These are phyloP conservation scores for Pharus latifolius DNA, from an alignment of 176 grass and related monocot species.

Conservation along the genomic window DNA sequence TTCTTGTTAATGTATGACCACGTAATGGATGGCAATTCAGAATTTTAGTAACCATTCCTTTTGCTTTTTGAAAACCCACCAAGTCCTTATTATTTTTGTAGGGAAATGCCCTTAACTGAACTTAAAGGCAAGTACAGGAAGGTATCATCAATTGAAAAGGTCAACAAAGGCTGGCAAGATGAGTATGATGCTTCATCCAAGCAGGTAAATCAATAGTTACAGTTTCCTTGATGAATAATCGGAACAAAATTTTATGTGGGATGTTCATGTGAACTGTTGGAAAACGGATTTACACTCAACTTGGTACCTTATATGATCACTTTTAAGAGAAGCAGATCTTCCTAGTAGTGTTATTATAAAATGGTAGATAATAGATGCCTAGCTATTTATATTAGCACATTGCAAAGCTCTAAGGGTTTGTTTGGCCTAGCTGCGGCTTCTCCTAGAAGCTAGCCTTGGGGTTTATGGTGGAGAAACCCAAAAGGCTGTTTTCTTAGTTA, in stretches of 20 bases:
- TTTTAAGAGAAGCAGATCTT: neutral
- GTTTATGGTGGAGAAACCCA: too few relatives aligned
- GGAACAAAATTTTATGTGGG: neutral
- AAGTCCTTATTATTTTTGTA: constrained; percentile 53
- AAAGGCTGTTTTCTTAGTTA: too few relatives aligned
- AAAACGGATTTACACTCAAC: neutral
- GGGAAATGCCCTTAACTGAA: constrained; percentile 77
- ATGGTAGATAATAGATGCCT: too few relatives aligned
- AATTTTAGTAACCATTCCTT: neutral
- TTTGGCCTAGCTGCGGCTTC: too few relatives aligned
- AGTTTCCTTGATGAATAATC: neutral
- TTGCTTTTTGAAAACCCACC: too few relatives aligned
- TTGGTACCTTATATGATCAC: neutral
- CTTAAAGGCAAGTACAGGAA: constrained; percentile 93
- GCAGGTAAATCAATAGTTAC: constrained; percentile 42
- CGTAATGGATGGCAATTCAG: neutral
- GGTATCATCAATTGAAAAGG: constrained; percentile 74
- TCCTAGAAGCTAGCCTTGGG: too few relatives aligned
- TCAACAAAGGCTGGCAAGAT: constrained; percentile 74
- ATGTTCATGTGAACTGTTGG: neutral
- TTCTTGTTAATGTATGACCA: too few relatives aligned
- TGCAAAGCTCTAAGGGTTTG: too few relatives aligned
- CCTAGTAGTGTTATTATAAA: neutral
- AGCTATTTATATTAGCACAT: too few relatives aligned
- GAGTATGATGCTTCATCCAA: constrained; percentile 84